Base-by-base conservation (phyloP, 2,329 filamentous ascomycete genomes). In the Periconia sp. region DNA sequence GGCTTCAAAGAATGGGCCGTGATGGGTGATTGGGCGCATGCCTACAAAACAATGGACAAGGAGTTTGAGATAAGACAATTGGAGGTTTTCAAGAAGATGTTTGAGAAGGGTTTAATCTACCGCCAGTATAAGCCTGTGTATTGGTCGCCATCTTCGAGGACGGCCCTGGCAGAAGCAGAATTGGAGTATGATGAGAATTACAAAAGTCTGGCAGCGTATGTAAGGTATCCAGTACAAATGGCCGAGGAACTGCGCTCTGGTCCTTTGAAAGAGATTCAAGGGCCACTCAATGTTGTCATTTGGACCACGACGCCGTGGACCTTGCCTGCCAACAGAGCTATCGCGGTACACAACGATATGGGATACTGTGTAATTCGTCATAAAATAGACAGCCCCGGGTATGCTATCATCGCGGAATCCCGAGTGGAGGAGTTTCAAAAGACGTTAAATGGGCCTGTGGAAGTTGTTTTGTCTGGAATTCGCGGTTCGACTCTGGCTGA, bases 261-360 rank as follows among this genome's bases (percentile, higher is more conserved):
- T 6, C 54, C 76, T 19, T 67, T 78, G 47, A 54, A 53, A 42
- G 45, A 27, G 15, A 45, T 70, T 0, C 13, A 50, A 3, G 58
- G 58, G 1, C 54, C 62, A 0, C 27, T 97, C 11, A 88, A 82
- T 70, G 91, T 89, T n/a, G 82, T 94, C n/a, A 90, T 97, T 48
- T 99, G 94, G 94, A 99, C 94, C 1, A 99, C 94, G 0, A 99
- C 94, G 0, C 94, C 94, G 0, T 99, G 94, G 94, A 99, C 94
- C 0, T 79, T 99, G 6, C 93, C 94, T 0, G 92, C 93, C 1
- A 99, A 99, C 71, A 86, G 85, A 68, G 92, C 91, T 0, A 92
- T 99, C 70, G 92, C 91, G 2, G 82, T 97, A 35, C 86, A 91
- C 63, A 78, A 83, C 7, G 85, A 90, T 40, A 76, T 97, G 56